Evolutionary conservation across 116 monocot species (phyloP), one percentile per base, ranked within the genome.

Genomic region (Papilionanthe hybrid): DNA sequence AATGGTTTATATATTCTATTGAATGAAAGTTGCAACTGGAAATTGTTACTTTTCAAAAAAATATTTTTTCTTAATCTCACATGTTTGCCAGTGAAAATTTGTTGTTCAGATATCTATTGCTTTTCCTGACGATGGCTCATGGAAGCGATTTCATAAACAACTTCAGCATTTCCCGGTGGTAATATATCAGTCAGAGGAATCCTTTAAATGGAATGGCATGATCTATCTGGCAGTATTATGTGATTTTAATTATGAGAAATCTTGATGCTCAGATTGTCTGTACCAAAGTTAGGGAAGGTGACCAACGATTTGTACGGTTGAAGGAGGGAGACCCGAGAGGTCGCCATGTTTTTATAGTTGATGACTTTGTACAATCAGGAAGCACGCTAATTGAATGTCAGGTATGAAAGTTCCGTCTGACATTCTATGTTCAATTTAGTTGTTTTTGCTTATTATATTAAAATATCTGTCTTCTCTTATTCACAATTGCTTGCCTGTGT

Each of bases 301-400:
- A 93, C 73, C 88, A 84, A 42, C 77, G 98, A 44, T 79, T 93
- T 83, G 94, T 98, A n/a, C 90, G 92, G 37, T 81, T 98, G 50
- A 98, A 98, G 78, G 98, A 98, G 83, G 98, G 98, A 71, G 88
- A 98, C 84, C 94, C 98, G 18, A 81, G 77, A 84, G 98, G 98
- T 17, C 94, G 91, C 11, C 98, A 98, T 91, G 93, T 98, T 72
- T 94, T 98, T 27, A 98, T 98, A 74, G 98, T 94, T 65, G 98
- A 98, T 85, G 98, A 98, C 84, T 89, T 94, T 69, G 94, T 98
- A n/a, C 98, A 98, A 83, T 94, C 94, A 76, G 98, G 98, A 13
- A 81, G 98, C 68, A 98, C 98, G 13, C 79, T 98, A 43, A 90
- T 94, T 83, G 98, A 98, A 80, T 98, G 98, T 76, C 98, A 98